These are phyloP conservation scores for Geoglossum glabrum DNA, from an alignment of 495 filamentous ascomycete genomes.

Conservation along the genomic window DNA sequence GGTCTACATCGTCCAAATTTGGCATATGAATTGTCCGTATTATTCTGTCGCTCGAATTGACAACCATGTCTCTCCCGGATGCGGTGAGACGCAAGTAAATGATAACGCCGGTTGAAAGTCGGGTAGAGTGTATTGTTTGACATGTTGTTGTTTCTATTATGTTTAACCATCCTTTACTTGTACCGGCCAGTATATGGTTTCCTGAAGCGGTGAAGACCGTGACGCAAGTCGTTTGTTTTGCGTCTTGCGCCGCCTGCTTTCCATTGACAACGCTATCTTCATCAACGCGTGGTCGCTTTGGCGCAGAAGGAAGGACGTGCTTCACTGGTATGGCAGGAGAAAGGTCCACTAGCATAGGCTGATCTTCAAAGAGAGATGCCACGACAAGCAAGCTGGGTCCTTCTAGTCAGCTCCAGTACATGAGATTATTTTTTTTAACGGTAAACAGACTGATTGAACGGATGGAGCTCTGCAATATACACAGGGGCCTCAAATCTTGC, in stretches of 20 bases:
- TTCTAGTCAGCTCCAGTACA: neutral
- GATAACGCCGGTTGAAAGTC: constrained; percentile 69
- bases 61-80: constrained; percentile 67
- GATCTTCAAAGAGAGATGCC: constrained; percentile 80
- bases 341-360: constrained; percentile 71
- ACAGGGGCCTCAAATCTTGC: constrained; percentile 80
- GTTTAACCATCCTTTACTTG: constrained; percentile 87
- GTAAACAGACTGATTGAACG: constrained; percentile 57
- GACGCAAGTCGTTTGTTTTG: constrained; percentile 81
- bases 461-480: constrained; percentile 88
- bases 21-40: constrained; percentile 73
- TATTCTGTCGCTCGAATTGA: constrained; percentile 81
- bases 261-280: constrained; percentile 47
- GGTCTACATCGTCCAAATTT: constrained; percentile 31
- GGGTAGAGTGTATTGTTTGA: constrained; percentile 66
- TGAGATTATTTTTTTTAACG: neutral
- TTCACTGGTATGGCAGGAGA: constrained; percentile 42
- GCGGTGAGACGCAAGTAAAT: constrained; percentile 67
- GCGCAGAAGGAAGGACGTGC: constrained; percentile 59
- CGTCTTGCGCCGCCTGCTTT: constrained; percentile 77
- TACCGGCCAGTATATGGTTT: constrained; percentile 73
- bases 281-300: constrained; percentile 38
- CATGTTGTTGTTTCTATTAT: constrained; percentile 65
- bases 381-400: constrained; percentile 49
- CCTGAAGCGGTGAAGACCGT: constrained; percentile 71